Percentiles rank a stretch among this genome's conserved stretches.
Evolutionary conservation across 371 early-diverging fungal genomes (phyloP).

Genomic region (Circinella minor): DNA sequence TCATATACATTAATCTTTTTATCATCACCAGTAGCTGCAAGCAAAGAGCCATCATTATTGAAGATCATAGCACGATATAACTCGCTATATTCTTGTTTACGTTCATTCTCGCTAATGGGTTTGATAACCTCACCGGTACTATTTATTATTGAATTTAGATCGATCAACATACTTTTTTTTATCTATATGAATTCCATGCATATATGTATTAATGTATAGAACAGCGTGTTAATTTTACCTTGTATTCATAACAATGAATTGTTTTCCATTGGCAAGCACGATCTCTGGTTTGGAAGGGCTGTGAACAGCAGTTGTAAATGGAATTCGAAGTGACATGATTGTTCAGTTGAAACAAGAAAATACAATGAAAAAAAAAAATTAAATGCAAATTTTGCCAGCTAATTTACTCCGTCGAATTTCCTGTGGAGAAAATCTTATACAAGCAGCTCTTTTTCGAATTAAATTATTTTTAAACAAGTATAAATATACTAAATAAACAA

Average conservation of each 20-base stretch:
- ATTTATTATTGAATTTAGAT: background rate
- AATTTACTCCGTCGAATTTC: no score
- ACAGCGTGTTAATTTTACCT: slow-evolving; percentile 36
- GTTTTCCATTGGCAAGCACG: slow-evolving; percentile 62
- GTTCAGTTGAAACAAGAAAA: no score
- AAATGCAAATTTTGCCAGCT: no score
- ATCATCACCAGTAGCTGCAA: slow-evolving; percentile 75
- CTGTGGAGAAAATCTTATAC: no score
- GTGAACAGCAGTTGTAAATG: slow-evolving; percentile 57
- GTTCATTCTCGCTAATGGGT: slow-evolving; percentile 31
- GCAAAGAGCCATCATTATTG: slow-evolving; percentile 58
- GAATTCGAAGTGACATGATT: slow-evolving; percentile 28
- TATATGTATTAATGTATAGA: background rate
- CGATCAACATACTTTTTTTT: background rate
- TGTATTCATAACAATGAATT: slow-evolving; percentile 62
- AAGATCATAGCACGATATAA: slow-evolving; percentile 63
- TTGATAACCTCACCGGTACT: slow-evolving; percentile 53
- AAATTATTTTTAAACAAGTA: no score
- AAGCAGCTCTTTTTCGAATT: no score
- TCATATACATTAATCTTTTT: slow-evolving; percentile 75
- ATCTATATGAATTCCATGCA: background rate
- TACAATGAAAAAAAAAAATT: background rate
- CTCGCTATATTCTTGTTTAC: slow-evolving; percentile 43
- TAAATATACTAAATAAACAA: no score
- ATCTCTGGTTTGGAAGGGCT: slow-evolving; percentile 58